Conservation (phyloP, 108 stramenopile species). For the Skeletonema potamos region DNA sequence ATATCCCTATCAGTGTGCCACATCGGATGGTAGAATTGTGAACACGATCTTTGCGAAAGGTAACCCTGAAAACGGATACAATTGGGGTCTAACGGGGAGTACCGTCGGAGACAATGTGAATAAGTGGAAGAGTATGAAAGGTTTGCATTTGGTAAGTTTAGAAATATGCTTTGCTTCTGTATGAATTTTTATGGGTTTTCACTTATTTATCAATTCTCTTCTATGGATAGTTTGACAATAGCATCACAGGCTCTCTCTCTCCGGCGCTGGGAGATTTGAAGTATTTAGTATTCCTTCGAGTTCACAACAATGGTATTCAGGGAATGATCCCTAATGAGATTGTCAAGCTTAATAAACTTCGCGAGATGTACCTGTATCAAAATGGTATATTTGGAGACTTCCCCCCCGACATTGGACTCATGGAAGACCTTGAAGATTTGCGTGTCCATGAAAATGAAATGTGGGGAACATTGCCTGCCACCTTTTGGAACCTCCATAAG, state of each 20-base stretch:
- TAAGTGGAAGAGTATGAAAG: slow-evolving; percentile 40
- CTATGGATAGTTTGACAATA: slow-evolving; percentile 31
- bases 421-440: slow-evolving; percentile 36
- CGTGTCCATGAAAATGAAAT: slow-evolving; percentile 14
- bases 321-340: slow-evolving; percentile 50
- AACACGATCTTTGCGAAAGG: slow-evolving; percentile 21
- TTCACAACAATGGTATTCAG: slow-evolving; percentile 33
- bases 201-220: not conserved
- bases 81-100: slow-evolving; percentile 21
- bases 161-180: not conserved
- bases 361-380: slow-evolving; percentile 20
- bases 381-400: slow-evolving; percentile 40
- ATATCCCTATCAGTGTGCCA: slow-evolving; percentile 6
- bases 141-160: slow-evolving; percentile 21
- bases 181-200: not conserved
- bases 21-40: slow-evolving; percentile 14
- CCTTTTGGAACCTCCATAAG: slow-evolving; percentile 21
- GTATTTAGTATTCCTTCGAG: slow-evolving; percentile 40
- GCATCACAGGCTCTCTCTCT: slow-evolving; percentile 22
- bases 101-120: slow-evolving; percentile 7
- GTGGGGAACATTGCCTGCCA: slow-evolving; percentile 19
- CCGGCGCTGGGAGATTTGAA: slow-evolving; percentile 30
- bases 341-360: slow-evolving; percentile 23
- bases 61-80: not conserved
- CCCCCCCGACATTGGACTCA: slow-evolving; percentile 43